A percentile compares a stretch with the other conserved stretches of the same genome.
These are phyloP conservation scores for Celoporthe dispersa DNA, from an alignment of 2,329 filamentous ascomycete genomes.

Conservation along the genomic window DNA sequence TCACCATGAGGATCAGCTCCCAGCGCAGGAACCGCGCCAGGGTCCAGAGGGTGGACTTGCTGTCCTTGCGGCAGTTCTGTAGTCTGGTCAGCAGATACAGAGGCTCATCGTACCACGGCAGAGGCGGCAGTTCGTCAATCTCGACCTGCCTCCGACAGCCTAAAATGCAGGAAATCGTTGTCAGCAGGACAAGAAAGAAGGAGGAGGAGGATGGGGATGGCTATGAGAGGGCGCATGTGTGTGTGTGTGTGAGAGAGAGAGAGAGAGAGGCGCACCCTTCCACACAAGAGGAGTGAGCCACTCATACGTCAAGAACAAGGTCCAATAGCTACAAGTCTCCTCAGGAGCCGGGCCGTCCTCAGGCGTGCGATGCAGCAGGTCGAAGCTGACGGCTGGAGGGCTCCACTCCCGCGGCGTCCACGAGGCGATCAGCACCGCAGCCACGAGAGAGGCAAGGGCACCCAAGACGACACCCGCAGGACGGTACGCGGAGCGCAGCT, in stretches of 20 bases:
- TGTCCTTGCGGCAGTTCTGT: constrained; percentile 47
- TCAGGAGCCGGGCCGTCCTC: constrained; percentile 50
- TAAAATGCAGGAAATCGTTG: no score
- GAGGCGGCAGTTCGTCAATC: constrained; percentile 51
- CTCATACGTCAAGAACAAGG: constrained; percentile 55
- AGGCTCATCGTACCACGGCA: constrained; percentile 62
- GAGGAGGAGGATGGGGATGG: no score
- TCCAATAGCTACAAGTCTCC: constrained; percentile 58
- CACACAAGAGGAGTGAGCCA: constrained; percentile 56
- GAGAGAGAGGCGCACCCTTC: constrained; percentile 41
- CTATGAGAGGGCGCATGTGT: no score
- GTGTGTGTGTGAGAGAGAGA: no score
- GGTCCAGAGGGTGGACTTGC: constrained; percentile 51
- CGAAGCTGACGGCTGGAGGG: constrained; percentile 46
- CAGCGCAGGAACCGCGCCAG: constrained; percentile 47
- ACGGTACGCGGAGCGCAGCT: constrained; percentile 29
- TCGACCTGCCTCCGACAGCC: constrained; percentile 46
- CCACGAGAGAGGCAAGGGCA: constrained; percentile 43
- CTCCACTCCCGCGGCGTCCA: constrained; percentile 56
- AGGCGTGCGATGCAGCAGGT: constrained; percentile 43
- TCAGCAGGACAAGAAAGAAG: not conserved
- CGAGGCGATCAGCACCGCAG: constrained; percentile 46
- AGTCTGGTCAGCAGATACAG: constrained; percentile 50
- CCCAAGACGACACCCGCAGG: constrained; percentile 39
- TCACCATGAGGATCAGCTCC: constrained; percentile 51